Conservation (phyloP, 345 rosid species). For the Syzygium jambos region DNA sequence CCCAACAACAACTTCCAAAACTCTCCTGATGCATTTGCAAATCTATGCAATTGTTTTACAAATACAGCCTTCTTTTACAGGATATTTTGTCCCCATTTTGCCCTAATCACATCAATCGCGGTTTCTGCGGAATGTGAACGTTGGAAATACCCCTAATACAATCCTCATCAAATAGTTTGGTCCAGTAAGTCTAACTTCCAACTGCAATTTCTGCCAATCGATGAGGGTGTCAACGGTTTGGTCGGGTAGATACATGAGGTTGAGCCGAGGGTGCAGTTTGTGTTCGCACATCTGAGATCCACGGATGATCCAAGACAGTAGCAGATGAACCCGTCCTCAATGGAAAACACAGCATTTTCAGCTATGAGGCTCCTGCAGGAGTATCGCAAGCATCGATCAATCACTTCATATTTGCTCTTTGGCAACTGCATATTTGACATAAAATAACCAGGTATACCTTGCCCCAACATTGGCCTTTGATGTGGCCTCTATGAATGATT, state of each 20-base stretch:
- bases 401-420: background rate
- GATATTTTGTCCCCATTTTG: background rate
- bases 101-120: background rate
- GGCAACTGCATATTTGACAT: background rate
- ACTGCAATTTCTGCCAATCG: background rate
- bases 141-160: background rate
- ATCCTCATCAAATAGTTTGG: background rate
- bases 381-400: background rate
- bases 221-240: background rate
- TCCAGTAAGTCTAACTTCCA: background rate
- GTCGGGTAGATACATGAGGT: background rate
- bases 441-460: background rate
- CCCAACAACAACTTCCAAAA: background rate
- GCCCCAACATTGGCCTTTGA: background rate
- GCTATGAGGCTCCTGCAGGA: background rate
- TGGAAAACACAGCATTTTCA: too few species aligned
- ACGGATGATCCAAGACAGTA: too few species aligned
- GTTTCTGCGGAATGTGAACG: background rate
- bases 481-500: too few species aligned
- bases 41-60: background rate
- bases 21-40: background rate
- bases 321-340: too few species aligned
- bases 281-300: too few species aligned
- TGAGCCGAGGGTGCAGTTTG: background rate
- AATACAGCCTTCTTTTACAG: background rate